A percentile compares a stretch with the other conserved stretches of the same genome.
Conservation (phyloP, 2,329 filamentous ascomycete genomes). For the Penicillium sp. region DNA sequence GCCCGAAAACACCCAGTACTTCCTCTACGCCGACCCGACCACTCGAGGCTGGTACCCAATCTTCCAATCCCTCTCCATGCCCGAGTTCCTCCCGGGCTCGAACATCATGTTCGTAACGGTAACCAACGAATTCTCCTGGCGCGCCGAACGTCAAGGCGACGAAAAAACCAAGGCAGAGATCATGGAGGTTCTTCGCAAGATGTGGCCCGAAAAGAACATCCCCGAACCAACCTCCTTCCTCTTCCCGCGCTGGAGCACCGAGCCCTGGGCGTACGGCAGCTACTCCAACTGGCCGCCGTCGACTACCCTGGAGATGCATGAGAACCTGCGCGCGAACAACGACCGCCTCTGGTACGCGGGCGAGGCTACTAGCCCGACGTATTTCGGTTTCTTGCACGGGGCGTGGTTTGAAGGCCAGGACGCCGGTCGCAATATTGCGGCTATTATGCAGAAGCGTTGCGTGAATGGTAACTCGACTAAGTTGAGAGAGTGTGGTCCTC, state of each 20-base stretch:
- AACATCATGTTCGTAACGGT: slow-evolving; percentile 67
- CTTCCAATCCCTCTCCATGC: slow-evolving; percentile 61
- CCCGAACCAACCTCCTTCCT: slow-evolving; percentile 61
- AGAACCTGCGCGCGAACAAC: slow-evolving; percentile 66
- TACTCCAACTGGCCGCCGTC: slow-evolving; percentile 68
- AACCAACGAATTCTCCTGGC: slow-evolving; percentile 55
- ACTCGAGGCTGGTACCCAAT: slow-evolving; percentile 57
- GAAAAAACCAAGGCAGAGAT: slow-evolving; percentile 57
- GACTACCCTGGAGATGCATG: slow-evolving; percentile 62
- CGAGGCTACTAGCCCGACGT: slow-evolving; percentile 61
- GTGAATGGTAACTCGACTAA: slow-evolving; percentile 13
- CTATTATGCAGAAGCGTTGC: slow-evolving; percentile 24
- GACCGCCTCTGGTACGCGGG: slow-evolving; percentile 64
- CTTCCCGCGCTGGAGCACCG: slow-evolving; percentile 59
- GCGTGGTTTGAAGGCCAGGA: slow-evolving; percentile 58
- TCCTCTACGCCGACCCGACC: slow-evolving; percentile 52
- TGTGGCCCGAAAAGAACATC: slow-evolving; percentile 59
- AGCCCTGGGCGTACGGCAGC: slow-evolving; percentile 56
- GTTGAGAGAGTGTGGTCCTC: slow-evolving; percentile 20
- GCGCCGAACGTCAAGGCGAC: slow-evolving; percentile 59
- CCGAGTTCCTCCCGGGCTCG: slow-evolving; percentile 59
- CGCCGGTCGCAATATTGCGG: slow-evolving; percentile 42
- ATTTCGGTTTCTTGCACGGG: slow-evolving; percentile 66
- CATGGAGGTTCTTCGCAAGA: slow-evolving; percentile 57
- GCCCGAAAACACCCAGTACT: slow-evolving; percentile 54